Evolutionary conservation across 2,329 filamentous ascomycete species (phyloP).

Genomic region (Cladorrhinum sp.): DNA sequence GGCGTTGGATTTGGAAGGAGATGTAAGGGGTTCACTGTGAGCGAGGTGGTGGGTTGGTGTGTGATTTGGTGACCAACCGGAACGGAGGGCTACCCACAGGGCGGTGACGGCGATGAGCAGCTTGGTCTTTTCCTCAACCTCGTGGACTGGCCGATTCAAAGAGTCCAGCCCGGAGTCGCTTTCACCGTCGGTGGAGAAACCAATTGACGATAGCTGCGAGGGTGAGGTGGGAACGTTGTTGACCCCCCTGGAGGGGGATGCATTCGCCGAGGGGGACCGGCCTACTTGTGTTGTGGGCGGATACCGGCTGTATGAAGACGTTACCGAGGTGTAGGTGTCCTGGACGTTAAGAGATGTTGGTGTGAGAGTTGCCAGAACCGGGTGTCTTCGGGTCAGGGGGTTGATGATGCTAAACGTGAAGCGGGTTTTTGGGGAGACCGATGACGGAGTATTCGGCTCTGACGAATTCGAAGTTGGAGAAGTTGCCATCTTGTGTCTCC

Average conservation of each 20-base stretch:
- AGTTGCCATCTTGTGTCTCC: slow-evolving; percentile 34
- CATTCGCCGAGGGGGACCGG: slow-evolving; percentile 15
- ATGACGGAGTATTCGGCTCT: slow-evolving; percentile 24
- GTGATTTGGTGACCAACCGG: slow-evolving; percentile 36
- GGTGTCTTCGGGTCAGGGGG: slow-evolving; percentile 65
- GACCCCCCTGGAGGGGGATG: neutral
- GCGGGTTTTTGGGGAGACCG: slow-evolving; percentile 23
- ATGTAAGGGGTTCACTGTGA: neutral
- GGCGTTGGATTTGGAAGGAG: neutral
- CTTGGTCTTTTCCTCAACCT: slow-evolving; percentile 44
- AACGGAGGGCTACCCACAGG: slow-evolving; percentile 49
- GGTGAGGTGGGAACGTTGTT: slow-evolving; percentile 5
- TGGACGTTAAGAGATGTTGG: slow-evolving; percentile 64
- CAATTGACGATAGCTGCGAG: slow-evolving; percentile 13
- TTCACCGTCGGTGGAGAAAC: slow-evolving; percentile 23
- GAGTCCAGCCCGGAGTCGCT: slow-evolving; percentile 25
- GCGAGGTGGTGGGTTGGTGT: slow-evolving; percentile 7
- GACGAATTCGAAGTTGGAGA: slow-evolving; percentile 4
- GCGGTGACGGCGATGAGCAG: slow-evolving; percentile 51
- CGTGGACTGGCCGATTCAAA: slow-evolving; percentile 34
- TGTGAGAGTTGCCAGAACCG: slow-evolving; percentile 68
- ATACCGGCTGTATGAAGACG: slow-evolving; percentile 46
- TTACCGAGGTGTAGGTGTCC: slow-evolving; percentile 62
- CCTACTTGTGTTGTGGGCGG: slow-evolving; percentile 38
- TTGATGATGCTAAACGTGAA: slow-evolving; percentile 79